These are phyloP conservation scores for Lepidium sativum DNA, from an alignment of 345 rosid genomes.

Conservation along the genomic window DNA sequence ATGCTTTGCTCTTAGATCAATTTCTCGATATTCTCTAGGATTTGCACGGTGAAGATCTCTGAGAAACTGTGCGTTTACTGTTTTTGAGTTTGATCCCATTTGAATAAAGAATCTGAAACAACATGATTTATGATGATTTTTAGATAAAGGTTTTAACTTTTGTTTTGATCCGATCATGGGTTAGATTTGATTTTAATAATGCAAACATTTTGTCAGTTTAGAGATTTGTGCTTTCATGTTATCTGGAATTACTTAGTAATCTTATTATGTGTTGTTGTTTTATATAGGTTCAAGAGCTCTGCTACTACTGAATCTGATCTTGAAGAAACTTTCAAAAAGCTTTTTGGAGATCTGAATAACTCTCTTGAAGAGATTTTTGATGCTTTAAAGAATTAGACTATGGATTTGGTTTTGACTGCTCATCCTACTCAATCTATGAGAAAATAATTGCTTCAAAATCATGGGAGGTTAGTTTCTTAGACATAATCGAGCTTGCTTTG, in stretches of 20 bases:
- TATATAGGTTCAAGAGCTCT: constrained; percentile 78
- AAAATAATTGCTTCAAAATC: constrained; percentile 93
- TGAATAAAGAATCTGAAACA: neutral
- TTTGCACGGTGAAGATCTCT: constrained; percentile 93
- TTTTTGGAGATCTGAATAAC: constrained; percentile 68
- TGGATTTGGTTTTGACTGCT: constrained; percentile 94
- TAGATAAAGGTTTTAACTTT: neutral
- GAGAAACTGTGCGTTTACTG: constrained; percentile 52
- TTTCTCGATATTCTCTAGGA: constrained; percentile 95
- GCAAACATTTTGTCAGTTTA: neutral
- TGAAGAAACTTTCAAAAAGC: constrained; percentile 86
- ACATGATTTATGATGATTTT: neutral
- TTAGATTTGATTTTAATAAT: neutral
- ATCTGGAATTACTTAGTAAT: neutral
- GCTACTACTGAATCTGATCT: constrained; percentile 94
- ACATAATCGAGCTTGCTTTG: neutral
- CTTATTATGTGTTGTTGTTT: neutral
- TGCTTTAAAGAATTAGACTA: constrained; percentile 93
- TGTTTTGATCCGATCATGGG: neutral
- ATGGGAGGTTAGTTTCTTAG: constrained; percentile 49
- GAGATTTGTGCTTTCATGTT: neutral
- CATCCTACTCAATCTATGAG: constrained; percentile 97
- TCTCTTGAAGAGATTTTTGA: constrained; percentile 89
- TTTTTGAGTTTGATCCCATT: neutral
- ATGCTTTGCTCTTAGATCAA: constrained; percentile 87